These are phyloP conservation scores for Acacia acuminata DNA, from an alignment of 306 rosid species.

Conservation along the genomic window DNA sequence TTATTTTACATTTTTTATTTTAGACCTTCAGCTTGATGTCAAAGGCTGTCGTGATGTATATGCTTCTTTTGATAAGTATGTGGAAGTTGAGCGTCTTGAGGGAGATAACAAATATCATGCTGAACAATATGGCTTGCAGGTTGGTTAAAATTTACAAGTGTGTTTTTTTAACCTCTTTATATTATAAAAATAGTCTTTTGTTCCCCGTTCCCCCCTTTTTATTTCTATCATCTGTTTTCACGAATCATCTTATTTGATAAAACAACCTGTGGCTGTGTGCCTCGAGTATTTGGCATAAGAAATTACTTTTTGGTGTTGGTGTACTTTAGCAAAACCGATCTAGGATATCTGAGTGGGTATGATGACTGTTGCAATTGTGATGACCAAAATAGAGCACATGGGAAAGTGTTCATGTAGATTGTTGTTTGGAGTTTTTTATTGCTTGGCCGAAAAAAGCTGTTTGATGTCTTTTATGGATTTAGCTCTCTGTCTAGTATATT, in stretches of 20 bases:
- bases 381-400: background rate
- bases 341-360: background rate
- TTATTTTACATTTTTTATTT: constrained; percentile 28
- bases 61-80: constrained; percentile 98
- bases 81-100: constrained; percentile 97
- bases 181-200: background rate
- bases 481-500: background rate
- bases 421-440: background rate
- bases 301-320: background rate
- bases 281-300: background rate
- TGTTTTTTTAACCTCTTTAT: background rate
- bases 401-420: background rate
- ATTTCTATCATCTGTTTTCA: background rate
- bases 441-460: background rate
- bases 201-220: too few species aligned
- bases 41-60: constrained; percentile 97
- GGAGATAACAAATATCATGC: constrained; percentile 98
- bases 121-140: constrained; percentile 97
- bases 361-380: background rate
- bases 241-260: background rate
- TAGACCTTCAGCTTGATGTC: constrained; percentile 99
- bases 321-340: background rate
- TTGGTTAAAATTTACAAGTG: constrained; percentile 39
- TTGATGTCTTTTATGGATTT: constrained; percentile 2
- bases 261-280: background rate